These are phyloP conservation scores for Ciborinia camelliae DNA, from an alignment of 2,329 filamentous ascomycete genomes.

Conservation along the genomic window DNA sequence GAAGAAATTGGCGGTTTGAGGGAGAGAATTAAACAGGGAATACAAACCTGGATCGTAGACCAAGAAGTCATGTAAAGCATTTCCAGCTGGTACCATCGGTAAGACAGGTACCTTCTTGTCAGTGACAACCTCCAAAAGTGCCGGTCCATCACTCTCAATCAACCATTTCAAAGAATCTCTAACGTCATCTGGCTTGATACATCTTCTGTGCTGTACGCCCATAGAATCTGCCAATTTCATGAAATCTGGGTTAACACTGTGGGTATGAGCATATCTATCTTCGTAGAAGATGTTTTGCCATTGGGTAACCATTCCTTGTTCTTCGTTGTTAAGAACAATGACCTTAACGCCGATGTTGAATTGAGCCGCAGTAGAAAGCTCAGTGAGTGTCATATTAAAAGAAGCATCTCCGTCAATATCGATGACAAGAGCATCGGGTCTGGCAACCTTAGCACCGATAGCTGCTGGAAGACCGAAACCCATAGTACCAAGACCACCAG, in stretches of 20 bases:
- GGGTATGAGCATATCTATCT: slow-evolving; percentile 86
- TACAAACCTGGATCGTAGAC: slow-evolving; percentile 73
- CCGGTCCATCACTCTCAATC: slow-evolving; percentile 84
- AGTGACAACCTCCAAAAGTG: slow-evolving; percentile 85
- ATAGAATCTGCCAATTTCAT: slow-evolving; percentile 90
- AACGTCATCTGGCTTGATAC: slow-evolving; percentile 72
- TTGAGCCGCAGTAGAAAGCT: slow-evolving; percentile 87
- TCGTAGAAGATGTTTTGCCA: slow-evolving; percentile 99
- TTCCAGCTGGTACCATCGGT: slow-evolving; percentile 91
- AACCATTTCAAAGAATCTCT: slow-evolving; percentile 81
- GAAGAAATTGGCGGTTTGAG: background rate
- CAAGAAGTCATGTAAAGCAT: slow-evolving; percentile 87
- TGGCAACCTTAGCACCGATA: slow-evolving; percentile 89
- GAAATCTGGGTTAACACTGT: slow-evolving; percentile 94
- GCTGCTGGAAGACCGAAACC: slow-evolving; percentile 91
- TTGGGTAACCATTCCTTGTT: slow-evolving; percentile 98
- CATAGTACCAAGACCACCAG: slow-evolving; percentile 94
- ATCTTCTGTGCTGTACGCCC: slow-evolving; percentile 73
- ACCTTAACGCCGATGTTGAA: slow-evolving; percentile 97
- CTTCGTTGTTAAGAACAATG: slow-evolving; percentile 92
- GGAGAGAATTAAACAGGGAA: slow-evolving; percentile 23
- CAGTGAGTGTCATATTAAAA: slow-evolving; percentile 97
- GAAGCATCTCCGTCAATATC: slow-evolving; percentile 99
- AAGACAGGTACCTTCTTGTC: slow-evolving; percentile 93
- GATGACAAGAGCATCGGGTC: slow-evolving; percentile 61